A percentile compares a stretch with the other conserved stretches of the same genome.
These are phyloP conservation scores for Hypoxylon sp. DNA, from an alignment of 2,329 filamentous ascomycete species.

Conservation along the genomic window DNA sequence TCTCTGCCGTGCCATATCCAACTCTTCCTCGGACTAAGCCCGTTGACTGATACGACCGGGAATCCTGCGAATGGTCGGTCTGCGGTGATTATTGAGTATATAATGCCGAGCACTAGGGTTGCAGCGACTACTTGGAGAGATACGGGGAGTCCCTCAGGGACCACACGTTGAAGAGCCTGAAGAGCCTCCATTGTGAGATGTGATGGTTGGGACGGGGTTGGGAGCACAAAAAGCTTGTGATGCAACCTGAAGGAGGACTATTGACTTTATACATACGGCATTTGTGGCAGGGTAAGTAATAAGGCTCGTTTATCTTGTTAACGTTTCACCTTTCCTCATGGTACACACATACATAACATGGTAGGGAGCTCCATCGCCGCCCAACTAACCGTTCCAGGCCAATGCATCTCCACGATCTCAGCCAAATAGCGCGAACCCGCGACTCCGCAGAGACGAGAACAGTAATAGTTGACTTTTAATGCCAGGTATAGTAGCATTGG, in stretches of 20 bases:
- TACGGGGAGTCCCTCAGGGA: slow-evolving; percentile 51
- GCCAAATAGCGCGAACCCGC: not conserved
- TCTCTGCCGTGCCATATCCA: slow-evolving; percentile 50
- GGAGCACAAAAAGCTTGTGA: slow-evolving; percentile 11
- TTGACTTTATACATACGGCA: slow-evolving; percentile 21
- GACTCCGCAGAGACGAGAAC: slow-evolving; percentile 21
- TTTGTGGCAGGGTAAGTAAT: not conserved
- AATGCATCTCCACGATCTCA: slow-evolving; percentile 12
- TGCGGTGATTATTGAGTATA: slow-evolving; percentile 50
- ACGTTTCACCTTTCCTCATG: slow-evolving; percentile 33
- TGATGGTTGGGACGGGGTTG: slow-evolving; percentile 4
- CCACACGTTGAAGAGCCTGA: slow-evolving; percentile 46
- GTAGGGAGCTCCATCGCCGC: slow-evolving; percentile 9
- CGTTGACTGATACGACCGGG: slow-evolving; percentile 50
- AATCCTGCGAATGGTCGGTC: slow-evolving; percentile 50
- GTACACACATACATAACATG: slow-evolving; percentile 11
- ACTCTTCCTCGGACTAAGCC: slow-evolving; percentile 50
- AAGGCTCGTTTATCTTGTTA: slow-evolving; percentile 14
- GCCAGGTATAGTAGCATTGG: slow-evolving; percentile 21
- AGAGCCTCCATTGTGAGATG: slow-evolving; percentile 47
- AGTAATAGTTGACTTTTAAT: slow-evolving; percentile 4
- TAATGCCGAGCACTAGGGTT: slow-evolving; percentile 49
- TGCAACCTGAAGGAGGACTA: slow-evolving; percentile 11
- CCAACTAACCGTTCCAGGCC: slow-evolving; percentile 14
- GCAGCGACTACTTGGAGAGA: slow-evolving; percentile 50